Conservation (phyloP, 2,329 filamentous ascomycete species). For the Cladobotryum protrusum region DNA sequence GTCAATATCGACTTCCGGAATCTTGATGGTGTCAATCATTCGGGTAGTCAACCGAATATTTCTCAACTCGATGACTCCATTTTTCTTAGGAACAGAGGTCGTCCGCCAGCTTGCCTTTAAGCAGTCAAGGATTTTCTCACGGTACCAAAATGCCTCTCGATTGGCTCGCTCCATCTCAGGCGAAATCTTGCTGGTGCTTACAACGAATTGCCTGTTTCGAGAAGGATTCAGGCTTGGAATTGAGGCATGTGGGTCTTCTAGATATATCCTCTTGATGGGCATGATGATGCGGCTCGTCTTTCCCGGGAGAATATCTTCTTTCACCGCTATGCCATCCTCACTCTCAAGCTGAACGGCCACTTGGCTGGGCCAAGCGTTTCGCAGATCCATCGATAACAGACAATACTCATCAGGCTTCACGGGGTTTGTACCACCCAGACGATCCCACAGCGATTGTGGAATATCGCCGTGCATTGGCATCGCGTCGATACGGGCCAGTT, state of each 20-base stretch:
- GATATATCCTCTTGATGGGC: conserved; percentile 66
- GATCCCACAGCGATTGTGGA: conserved; percentile 53
- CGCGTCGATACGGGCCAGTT: conserved; percentile 73
- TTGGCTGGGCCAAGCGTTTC: conserved; percentile 83
- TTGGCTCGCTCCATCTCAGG: conserved; percentile 72
- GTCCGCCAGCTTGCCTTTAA: conserved; percentile 68
- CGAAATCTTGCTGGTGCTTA: conserved; percentile 71
- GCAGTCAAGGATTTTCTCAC: conserved; percentile 68
- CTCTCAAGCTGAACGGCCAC: conserved; percentile 60
- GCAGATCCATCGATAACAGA: conserved; percentile 73
- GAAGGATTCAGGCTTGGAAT: conserved; percentile 77
- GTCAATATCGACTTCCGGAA: conserved; percentile 70
- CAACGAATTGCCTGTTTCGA: conserved; percentile 86
- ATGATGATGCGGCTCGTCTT: conserved; percentile 70
- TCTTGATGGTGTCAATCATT: conserved; percentile 77
- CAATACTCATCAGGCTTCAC: conserved; percentile 59
- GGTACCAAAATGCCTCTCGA: conserved; percentile 86
- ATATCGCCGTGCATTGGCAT: conserved; percentile 65
- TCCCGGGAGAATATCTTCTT: conserved; percentile 57
- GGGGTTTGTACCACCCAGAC: conserved; percentile 29
- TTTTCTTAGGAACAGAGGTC: conserved; percentile 42
- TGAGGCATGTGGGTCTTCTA: conserved; percentile 68
- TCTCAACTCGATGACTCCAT: conserved; percentile 69
- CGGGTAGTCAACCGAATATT: conserved; percentile 65
- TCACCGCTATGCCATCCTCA: conserved; percentile 42